Percentiles rank a stretch among this genome's conserved stretches.
Conservation (phyloP, 2,329 filamentous ascomycete species). For the Clarireedia monteithiana region DNA sequence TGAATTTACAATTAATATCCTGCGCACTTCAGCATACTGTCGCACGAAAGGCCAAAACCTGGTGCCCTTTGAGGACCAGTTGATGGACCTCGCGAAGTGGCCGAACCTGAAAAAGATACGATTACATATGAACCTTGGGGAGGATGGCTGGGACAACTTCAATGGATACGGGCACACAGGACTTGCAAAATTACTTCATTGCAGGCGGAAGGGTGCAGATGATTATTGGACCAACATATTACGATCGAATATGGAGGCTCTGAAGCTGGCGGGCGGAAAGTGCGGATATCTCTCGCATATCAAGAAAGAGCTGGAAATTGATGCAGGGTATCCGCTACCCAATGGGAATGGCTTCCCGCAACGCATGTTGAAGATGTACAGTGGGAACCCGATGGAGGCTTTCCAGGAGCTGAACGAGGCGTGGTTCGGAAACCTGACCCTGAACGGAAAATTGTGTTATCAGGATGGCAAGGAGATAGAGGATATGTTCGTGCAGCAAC, state of each 20-base stretch:
- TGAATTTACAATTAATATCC: conserved; percentile 6
- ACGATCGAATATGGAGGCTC: conserved; percentile 1
- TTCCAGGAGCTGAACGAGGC: conserved; percentile 5
- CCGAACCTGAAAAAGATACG: conserved; percentile 6
- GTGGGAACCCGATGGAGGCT: background rate
- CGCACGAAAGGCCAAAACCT: background rate
- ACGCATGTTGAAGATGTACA: conserved; percentile 2
- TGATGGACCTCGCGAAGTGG: conserved; percentile 5
- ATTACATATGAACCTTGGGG: conserved; percentile 6
- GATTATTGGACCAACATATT: conserved; percentile 7
- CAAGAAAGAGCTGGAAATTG: conserved; percentile 5
- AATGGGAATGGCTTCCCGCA: conserved; percentile 8
- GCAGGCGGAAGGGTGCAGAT: background rate
- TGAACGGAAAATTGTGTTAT: background rate
- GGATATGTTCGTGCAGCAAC: conserved; percentile 6
- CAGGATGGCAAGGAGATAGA: conserved; percentile 1
- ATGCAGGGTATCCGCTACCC: conserved; percentile 3
- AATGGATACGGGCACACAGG: conserved; percentile 7
- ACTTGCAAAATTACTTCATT: conserved; percentile 7
- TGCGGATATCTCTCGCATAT: conserved; percentile 4
- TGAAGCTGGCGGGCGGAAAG: background rate
- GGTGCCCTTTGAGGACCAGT: conserved; percentile 7
- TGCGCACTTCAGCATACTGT: conserved; percentile 1
- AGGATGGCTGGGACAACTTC: conserved; percentile 5
- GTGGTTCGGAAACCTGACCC: conserved; percentile 1